Evolutionary conservation across 2,329 filamentous ascomycete genomes (phyloP).

Genomic region (Arthrocladium fulminans): DNA sequence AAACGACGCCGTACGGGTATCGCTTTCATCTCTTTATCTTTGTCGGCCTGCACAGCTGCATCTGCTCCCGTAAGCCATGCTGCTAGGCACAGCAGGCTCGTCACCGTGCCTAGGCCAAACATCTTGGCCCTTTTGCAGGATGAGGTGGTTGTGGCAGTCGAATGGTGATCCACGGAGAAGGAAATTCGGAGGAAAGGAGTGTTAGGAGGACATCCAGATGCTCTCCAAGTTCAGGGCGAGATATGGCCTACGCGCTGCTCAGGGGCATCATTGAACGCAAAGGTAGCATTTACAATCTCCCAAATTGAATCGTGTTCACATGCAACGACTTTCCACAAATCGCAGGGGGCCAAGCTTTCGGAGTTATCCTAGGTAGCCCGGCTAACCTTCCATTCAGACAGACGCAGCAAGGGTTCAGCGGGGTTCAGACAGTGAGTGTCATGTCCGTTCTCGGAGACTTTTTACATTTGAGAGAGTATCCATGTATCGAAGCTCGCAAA

Average conservation of each 20-base stretch:
- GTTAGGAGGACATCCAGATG: slow-evolving; percentile 7
- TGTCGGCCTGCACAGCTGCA: slow-evolving; percentile 38
- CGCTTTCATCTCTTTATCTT: slow-evolving; percentile 50
- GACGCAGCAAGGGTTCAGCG: too few relatives aligned
- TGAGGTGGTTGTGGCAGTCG: neutral
- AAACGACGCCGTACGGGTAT: slow-evolving; percentile 49
- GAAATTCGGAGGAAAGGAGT: neutral
- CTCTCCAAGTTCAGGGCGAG: neutral
- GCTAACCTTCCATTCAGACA: neutral
- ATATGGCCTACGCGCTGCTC: neutral
- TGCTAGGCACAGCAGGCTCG: slow-evolving; percentile 22
- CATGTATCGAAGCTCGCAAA: too few relatives aligned
- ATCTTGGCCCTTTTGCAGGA: too few relatives aligned
- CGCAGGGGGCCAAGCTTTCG: neutral
- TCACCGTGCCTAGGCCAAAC: neutral
- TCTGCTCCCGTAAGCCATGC: slow-evolving; percentile 24
- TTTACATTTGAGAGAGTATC: too few relatives aligned
- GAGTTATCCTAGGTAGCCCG: neutral
- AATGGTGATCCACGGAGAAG: neutral
- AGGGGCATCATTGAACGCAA: neutral
- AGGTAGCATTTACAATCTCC: neutral
- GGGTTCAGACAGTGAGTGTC: too few relatives aligned
- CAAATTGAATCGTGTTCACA: slow-evolving; percentile 1
- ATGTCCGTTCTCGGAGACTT: too few relatives aligned
- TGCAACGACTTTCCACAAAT: neutral